Evolutionary conservation across 164 flowering plant genomes (phyloP).

Genomic region (Piper betle): DNA sequence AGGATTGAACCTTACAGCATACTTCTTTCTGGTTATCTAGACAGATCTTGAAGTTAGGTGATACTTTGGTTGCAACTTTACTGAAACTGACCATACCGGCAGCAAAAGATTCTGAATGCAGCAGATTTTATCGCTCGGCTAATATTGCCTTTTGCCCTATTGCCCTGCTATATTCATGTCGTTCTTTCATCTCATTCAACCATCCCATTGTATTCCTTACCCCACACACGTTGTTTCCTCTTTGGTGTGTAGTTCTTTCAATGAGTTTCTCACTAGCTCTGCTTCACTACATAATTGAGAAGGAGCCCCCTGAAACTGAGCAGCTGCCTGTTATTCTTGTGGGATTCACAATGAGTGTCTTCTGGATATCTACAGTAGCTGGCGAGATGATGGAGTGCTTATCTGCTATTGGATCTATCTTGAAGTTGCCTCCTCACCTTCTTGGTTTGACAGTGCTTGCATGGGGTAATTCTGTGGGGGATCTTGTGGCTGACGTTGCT

Average conservation of each 20-base stretch:
- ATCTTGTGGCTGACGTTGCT: slow-evolving; percentile 97
- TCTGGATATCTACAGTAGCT: slow-evolving; percentile 92
- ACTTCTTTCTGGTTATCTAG: slow-evolving; percentile 4
- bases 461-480: slow-evolving; percentile 98
- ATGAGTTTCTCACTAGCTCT: slow-evolving; percentile 55
- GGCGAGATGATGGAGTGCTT: slow-evolving; percentile 86
- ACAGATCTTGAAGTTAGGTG: slow-evolving; percentile 64
- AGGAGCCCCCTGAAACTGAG: slow-evolving; percentile 68
- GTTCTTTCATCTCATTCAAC: slow-evolving; percentile 59
- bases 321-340: slow-evolving; percentile 41
- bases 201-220: slow-evolving; percentile 62
- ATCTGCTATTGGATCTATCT: slow-evolving; percentile 60
- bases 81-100: slow-evolving; percentile 78
- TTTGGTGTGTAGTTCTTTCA: slow-evolving; percentile 68
- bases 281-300: slow-evolving; percentile 61
- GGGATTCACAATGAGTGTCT: slow-evolving; percentile 90
- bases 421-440: slow-evolving; percentile 62
- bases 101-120: slow-evolving; percentile 68
- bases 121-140: slow-evolving; percentile 64
- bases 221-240: slow-evolving; percentile 56
- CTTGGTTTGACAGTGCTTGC: slow-evolving; percentile 97
- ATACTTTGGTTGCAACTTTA: slow-evolving; percentile 55
- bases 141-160: slow-evolving; percentile 82
- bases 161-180: slow-evolving; percentile 61
- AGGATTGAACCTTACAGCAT: neutral